Conservation (phyloP, 1,284 basidiomycete species). For the Ceratobasidium sp. region DNA sequence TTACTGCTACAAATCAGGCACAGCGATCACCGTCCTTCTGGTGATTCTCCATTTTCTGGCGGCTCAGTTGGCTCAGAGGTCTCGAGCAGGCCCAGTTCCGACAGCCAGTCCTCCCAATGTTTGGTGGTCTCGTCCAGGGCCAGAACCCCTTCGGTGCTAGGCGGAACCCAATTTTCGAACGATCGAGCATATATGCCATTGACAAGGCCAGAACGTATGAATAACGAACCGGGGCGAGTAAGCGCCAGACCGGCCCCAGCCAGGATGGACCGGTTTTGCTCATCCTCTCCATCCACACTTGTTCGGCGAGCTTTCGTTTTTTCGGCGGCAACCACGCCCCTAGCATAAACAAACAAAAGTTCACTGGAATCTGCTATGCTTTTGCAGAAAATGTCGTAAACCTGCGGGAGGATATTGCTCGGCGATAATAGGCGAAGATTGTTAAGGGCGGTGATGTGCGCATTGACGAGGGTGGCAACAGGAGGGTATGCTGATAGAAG, state of each 20-base stretch:
- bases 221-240: constrained; percentile 2
- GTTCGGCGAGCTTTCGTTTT: constrained; percentile 36
- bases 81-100: constrained; percentile 21
- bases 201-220: constrained; percentile 23
- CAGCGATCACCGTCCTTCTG: background rate
- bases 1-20: background rate
- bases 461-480: constrained; percentile 78
- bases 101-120: constrained; percentile 25
- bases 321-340: constrained; percentile 36
- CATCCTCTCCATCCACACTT: constrained; percentile 35
- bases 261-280: constrained; percentile 28
- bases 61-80: background rate
- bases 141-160: constrained; percentile 20
- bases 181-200: constrained; percentile 29
- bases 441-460: constrained; percentile 78
- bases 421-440: constrained; percentile 83
- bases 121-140: constrained; percentile 16
- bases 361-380: constrained; percentile 58
- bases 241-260: constrained; percentile 32
- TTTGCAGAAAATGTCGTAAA: constrained; percentile 60
- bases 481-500: constrained; percentile 78
- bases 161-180: constrained; percentile 14
- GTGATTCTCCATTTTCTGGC: background rate
- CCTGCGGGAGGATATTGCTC: constrained; percentile 57
- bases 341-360: constrained; percentile 58